phyloP scores from a whole-genome alignment of 2,329 filamentous ascomycete species.

The Hypocrella siamensis region DNA sequence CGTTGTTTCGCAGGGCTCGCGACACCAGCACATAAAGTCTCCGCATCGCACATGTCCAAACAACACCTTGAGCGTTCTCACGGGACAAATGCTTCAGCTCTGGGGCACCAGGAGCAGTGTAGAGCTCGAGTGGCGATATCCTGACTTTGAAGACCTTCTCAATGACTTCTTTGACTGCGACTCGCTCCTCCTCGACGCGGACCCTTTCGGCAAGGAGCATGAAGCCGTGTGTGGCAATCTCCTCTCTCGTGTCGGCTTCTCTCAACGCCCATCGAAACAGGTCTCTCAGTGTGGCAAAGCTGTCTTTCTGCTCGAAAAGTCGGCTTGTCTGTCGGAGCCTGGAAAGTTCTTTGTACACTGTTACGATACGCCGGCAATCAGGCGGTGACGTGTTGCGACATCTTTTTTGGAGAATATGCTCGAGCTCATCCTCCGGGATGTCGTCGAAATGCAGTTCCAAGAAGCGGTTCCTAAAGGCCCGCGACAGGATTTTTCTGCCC shows the following conservation, averaged over 20 bases:
- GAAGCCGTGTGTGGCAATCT: slow-evolving; percentile 83
- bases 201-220: slow-evolving; percentile 94
- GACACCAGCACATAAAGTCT: slow-evolving; percentile 81
- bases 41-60: slow-evolving; percentile 94
- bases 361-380: slow-evolving; percentile 80
- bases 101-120: slow-evolving; percentile 43
- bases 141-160: slow-evolving; percentile 80
- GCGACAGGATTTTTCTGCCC: slow-evolving; percentile 79
- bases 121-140: slow-evolving; percentile 60
- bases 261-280: slow-evolving; percentile 89
- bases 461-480: slow-evolving; percentile 93
- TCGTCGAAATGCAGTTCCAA: slow-evolving; percentile 96
- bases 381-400: slow-evolving; percentile 78
- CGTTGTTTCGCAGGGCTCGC: slow-evolving; percentile 72
- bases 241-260: slow-evolving; percentile 68
- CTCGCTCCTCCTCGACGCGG: slow-evolving; percentile 73
- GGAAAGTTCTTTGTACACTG: slow-evolving; percentile 86
- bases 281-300: slow-evolving; percentile 91
- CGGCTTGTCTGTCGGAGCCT: slow-evolving; percentile 77
- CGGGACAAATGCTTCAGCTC: slow-evolving; percentile 35
- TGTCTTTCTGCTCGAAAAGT: slow-evolving; percentile 92
- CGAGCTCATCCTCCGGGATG: slow-evolving; percentile 86
- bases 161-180: slow-evolving; percentile 73
- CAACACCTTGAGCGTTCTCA: slow-evolving; percentile 47
- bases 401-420: slow-evolving; percentile 77